Evolutionary conservation across 306 rosid genomes (phyloP), one percentile per base, ranked within the genome.

Genomic region (Quercus suber): DNA sequence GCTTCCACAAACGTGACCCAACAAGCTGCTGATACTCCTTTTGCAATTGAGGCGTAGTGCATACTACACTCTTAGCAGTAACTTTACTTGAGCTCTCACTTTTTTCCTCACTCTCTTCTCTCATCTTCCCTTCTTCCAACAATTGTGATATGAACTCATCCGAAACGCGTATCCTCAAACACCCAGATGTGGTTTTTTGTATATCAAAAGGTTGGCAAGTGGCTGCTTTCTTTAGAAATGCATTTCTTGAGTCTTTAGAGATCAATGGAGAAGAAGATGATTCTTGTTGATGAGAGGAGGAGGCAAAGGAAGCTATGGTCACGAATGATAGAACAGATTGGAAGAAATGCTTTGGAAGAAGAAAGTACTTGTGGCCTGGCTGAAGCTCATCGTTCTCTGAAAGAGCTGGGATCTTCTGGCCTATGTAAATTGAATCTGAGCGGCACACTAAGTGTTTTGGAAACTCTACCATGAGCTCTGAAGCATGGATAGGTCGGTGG

Each of bases 381-480:
- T 80, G 83, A 21, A 86, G 87, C 55, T 74, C 73, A 41, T 83
- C 81, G 27, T 78, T 30, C 9, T 80, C 83, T 13, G 89, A 74
- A 8, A 86, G 85, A 6, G 87, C 74, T 1, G 83, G 89, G 80
- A 86, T 83, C 74, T 86, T 86, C 79, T 78, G 87, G 5, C 89
- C 89, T 35, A 86, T 83, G 79, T 83, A 86, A 55, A 86, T 71
- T 0, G 85, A 63, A 59, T 86, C 89, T 4, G 89, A 78, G 4
- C 79, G 55, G 58, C 89, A 86, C 7, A 86, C 81, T 1, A 74
- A 71, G 73, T 86, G 89, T 52, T 58, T 83, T 0, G 89, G 89
- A 28, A 80, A 80, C 45, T 83, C 75, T 13, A 45, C 43, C 71
- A 71, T 58, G 7, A 86, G 21, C 30, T 82, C 78, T 4, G 84